Evolutionary conservation across 116 monocot species (phyloP), one percentile per base, ranked within the genome.

Genomic region (Zostera marina): DNA sequence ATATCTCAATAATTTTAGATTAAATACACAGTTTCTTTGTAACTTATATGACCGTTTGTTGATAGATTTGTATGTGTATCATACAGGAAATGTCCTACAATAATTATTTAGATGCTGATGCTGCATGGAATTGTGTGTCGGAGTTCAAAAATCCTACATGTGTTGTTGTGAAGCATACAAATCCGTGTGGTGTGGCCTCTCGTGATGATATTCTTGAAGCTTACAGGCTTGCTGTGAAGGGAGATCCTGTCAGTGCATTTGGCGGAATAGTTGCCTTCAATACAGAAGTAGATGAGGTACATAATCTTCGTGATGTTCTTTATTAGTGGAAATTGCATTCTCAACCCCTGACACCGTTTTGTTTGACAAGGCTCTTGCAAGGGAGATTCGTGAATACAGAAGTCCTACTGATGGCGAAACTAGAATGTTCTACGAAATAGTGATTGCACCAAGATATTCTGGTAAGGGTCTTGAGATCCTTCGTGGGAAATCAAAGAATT

Each of bases 261-360:
- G 98, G 98, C 66, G 98, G 98, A 41, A 99, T 99, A 68, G 98
- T 99, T 61, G 87, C 91, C 44, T 99, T 98, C 63, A 92, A 99
- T 59, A 87, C 77, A 24, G 79, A 68, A 58, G 65, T 99, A 42
- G 81, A 91, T 64, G 98, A 87, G 83, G 98, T 99, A 73, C 40
- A 23, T 38, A 32, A 62, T n/a, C n/a, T 48, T 14, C n/a, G 11
- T 60, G 56, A 9, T 56, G 56, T 5, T 20, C 44, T 19, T 44
- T 60, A 22, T 4, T 40, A 14, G 23, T 56, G n/a, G 26, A 8
- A 11, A n/a, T 14, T 56, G 26, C 7, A 8, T 47, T 20, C 20
- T 51, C n/a, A 8, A 51, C 8, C 10, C 49, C 15, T 51, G 16
- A 39, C 3, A n/a, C 40, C 44, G 4, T 59, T 59, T 43, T 58